phyloP scores from a whole-genome alignment of 176 grass and related monocot species.

The Aegilops sharonensis region DNA sequence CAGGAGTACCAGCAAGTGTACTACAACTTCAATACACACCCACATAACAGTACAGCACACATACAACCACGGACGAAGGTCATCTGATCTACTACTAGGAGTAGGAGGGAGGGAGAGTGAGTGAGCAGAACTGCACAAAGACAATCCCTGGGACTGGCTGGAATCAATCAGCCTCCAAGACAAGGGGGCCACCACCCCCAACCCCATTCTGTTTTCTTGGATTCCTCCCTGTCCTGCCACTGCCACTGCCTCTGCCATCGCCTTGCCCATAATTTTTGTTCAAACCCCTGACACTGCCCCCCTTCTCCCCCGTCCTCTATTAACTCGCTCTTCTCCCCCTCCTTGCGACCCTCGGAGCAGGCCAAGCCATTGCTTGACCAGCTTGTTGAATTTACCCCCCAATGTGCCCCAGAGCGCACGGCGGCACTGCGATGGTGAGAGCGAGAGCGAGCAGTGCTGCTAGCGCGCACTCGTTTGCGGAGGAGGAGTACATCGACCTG shows the following conservation, averaged over 20 bases:
- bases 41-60: not conserved
- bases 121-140: conserved; percentile 31
- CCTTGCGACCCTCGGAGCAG: not conserved
- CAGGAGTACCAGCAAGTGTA: not conserved
- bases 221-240: conserved; percentile 46
- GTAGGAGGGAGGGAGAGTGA: not conserved
- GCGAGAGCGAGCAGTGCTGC: not conserved
- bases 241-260: conserved; percentile 6
- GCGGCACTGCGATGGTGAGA: conserved; percentile 35
- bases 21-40: not conserved
- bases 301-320: not conserved
- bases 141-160: conserved; percentile 25
- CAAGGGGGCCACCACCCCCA: conserved; percentile 22
- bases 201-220: conserved; percentile 57
- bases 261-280: conserved; percentile 49
- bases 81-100: too few species aligned
- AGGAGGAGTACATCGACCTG: conserved; percentile 79
- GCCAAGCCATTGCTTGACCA: not conserved
- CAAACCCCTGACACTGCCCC: conserved; percentile 38
- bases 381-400: not conserved
- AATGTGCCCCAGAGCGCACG: conserved; percentile 49
- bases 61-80: not conserved
- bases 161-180: conserved; percentile 46
- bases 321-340: conserved; percentile 17
- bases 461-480: conserved; percentile 29